A percentile compares a stretch with the other conserved stretches of the same genome.
Evolutionary conservation across 106 monocot species (phyloP).

Genomic region (Dioscorea zingiberensis): DNA sequence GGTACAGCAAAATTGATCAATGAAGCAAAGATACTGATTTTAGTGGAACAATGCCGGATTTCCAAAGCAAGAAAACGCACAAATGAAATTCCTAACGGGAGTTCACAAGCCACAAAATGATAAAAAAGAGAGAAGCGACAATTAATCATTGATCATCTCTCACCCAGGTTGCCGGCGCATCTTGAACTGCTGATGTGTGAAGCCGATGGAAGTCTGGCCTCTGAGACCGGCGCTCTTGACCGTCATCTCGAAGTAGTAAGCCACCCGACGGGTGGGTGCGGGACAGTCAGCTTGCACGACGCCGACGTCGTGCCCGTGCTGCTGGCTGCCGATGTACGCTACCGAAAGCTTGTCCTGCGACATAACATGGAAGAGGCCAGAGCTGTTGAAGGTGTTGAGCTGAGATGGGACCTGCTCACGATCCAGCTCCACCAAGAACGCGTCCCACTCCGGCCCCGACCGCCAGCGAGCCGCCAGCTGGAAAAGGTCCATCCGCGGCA

Average conservation of each 20-base stretch:
- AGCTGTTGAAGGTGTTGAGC: conserved; percentile 87
- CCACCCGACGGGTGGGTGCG: conserved; percentile 52
- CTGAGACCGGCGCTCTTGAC: conserved; percentile 74
- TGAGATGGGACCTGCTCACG: conserved; percentile 58
- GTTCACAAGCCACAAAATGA: too few species aligned
- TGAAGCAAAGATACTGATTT: too few species aligned
- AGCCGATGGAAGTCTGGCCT: conserved; percentile 76
- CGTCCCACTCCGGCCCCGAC: conserved; percentile 36
- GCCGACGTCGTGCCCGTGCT: conserved; percentile 85
- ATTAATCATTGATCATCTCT: conserved; percentile 3
- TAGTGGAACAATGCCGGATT: too few species aligned
- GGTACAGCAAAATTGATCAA: too few species aligned
- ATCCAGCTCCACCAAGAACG: conserved; percentile 24
- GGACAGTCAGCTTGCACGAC: conserved; percentile 75
- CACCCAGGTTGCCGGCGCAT: conserved; percentile 87
- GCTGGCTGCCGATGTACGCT: conserved; percentile 35
- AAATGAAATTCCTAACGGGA: too few species aligned
- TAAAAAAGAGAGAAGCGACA: too few species aligned
- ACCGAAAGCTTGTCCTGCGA: conserved; percentile 91
- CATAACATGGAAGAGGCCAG: conserved; percentile 69
- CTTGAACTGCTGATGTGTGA: conserved; percentile 63
- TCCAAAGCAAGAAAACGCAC: too few species aligned
- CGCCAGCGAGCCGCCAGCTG: conserved; percentile 57
- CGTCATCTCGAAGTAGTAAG: conserved; percentile 92
- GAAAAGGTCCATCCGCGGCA: background rate